Evolutionary conservation across 805 yeast species (phyloP), one percentile per base, ranked within the genome.

Genomic region (Helenozyma baotianmanensis): DNA sequence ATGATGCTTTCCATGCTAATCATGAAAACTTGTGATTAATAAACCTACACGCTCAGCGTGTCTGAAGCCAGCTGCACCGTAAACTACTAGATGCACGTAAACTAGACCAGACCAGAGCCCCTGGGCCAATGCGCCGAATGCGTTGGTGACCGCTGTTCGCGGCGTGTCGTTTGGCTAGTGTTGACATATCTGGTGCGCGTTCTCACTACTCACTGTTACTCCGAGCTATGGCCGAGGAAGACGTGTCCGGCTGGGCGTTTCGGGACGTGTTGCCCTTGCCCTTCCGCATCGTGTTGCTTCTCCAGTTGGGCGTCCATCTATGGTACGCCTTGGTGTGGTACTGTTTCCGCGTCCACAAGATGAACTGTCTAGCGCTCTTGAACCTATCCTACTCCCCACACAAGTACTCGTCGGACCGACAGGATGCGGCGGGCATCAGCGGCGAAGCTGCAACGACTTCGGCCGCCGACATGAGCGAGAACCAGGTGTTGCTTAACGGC

Each of bases 1-100:
- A 54, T 72, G 76, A 72, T 70, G 76, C 50, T 42, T 60, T 56
- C 64, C 68, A 75, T 76, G 81, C 81, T 76, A 76, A 75, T 74
- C 80, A 72, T 76, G 80, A 75, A 42, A 37, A 52, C 56, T 47
- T 42, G 42, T 68, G 73, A 67, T 68, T 67, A 62, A 53, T 60
- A 50, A 64, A 47, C 49, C 37, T 56, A 50, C 40, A 29, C 40
- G 39, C 55, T 53, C 64, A 59, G 30, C 47, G 55, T 59, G 66
- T 53, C 64, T 62, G 66, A 60, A 60, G 65, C 63, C 47, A 12
- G 21, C 18, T n/a, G n/a, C n/a, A n/a, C n/a, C 14, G n/a, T 18
- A n/a, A 7, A 6, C 10, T 3, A 6, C 8, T 15, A n/a, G n/a
- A n/a, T n/a, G n/a, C n/a, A n/a, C n/a, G n/a, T n/a, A n/a, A n/a